Percentiles rank a stretch among this genome's conserved stretches.
Conservation (phyloP, 805 yeast species). For the Jamesozyma jinghongensis region DNA sequence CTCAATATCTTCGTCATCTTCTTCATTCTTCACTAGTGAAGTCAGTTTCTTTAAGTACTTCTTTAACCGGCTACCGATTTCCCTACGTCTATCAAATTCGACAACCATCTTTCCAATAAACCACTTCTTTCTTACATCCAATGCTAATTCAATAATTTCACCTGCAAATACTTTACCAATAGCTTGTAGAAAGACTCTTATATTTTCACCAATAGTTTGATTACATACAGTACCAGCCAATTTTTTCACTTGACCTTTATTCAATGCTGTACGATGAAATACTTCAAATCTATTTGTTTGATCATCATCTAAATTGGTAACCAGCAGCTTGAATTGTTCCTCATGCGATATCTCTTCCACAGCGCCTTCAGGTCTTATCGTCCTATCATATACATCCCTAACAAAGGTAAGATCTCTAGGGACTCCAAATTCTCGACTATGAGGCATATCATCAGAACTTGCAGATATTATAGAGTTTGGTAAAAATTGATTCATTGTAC, state of each 20-base stretch:
- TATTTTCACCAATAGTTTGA: conserved; percentile 69
- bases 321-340: conserved; percentile 51
- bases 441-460: neutral
- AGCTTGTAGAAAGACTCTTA: conserved; percentile 76
- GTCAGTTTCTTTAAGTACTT: conserved; percentile 32
- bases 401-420: conserved; percentile 21
- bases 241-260: conserved; percentile 68
- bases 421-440: conserved; percentile 12
- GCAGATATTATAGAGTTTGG: neutral
- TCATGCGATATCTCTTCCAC: conserved; percentile 37
- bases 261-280: conserved; percentile 68
- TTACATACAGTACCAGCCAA: conserved; percentile 70
- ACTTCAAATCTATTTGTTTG: conserved; percentile 85
- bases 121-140: conserved; percentile 55
- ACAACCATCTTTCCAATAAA: conserved; percentile 33
- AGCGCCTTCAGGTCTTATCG: neutral
- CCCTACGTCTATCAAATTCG: conserved; percentile 37
- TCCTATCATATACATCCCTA: conserved; percentile 20
- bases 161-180: conserved; percentile 84
- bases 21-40: conserved; percentile 16
- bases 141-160: conserved; percentile 75
- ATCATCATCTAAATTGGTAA: conserved; percentile 65
- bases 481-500: conserved; percentile 22
- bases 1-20: conserved; percentile 7
- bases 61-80: conserved; percentile 26